A percentile compares a stretch with the other conserved stretches of the same genome.
Evolutionary conservation across 2,329 filamentous ascomycete species (phyloP).

Genomic region (Cladobotryum mycophilum): DNA sequence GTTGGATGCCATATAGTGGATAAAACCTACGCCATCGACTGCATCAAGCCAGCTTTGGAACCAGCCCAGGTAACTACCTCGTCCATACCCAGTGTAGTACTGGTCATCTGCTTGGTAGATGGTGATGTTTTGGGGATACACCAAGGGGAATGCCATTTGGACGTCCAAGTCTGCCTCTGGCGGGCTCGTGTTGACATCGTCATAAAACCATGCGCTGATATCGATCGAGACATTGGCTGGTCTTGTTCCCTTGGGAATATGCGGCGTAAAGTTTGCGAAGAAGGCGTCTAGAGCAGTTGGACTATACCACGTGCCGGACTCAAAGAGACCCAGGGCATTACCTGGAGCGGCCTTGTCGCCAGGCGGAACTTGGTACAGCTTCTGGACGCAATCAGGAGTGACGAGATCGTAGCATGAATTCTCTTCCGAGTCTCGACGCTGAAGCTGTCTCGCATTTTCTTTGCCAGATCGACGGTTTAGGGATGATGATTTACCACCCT

Average conservation of each 20-base stretch:
- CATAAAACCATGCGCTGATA: constrained; percentile 39
- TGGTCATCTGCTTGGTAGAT: constrained; percentile 39
- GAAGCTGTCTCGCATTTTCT: neutral
- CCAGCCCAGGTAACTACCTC: neutral
- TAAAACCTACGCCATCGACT: constrained; percentile 35
- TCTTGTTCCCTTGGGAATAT: constrained; percentile 34
- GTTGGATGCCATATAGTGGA: neutral
- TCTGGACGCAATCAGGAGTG: constrained; percentile 2
- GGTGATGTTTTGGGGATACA: constrained; percentile 45
- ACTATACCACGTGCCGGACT: neutral
- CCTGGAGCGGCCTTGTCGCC: neutral
- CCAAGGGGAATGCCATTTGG: constrained; percentile 44
- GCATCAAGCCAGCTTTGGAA: constrained; percentile 40
- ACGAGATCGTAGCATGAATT: neutral
- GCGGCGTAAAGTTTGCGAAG: constrained; percentile 36
- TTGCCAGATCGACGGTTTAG: neutral
- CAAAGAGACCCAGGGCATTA: constrained; percentile 6
- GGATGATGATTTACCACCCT: neutral
- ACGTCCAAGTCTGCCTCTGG: constrained; percentile 48
- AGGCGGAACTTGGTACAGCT: neutral
- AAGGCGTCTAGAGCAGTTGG: constrained; percentile 34
- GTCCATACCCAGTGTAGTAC: neutral
- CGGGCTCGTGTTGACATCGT: constrained; percentile 28
- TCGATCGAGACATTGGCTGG: constrained; percentile 30
- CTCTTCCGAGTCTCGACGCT: neutral